A percentile compares a stretch with the other conserved stretches of the same genome.
Conservation (phyloP, 805 yeast species). For the Candida golubevii region DNA sequence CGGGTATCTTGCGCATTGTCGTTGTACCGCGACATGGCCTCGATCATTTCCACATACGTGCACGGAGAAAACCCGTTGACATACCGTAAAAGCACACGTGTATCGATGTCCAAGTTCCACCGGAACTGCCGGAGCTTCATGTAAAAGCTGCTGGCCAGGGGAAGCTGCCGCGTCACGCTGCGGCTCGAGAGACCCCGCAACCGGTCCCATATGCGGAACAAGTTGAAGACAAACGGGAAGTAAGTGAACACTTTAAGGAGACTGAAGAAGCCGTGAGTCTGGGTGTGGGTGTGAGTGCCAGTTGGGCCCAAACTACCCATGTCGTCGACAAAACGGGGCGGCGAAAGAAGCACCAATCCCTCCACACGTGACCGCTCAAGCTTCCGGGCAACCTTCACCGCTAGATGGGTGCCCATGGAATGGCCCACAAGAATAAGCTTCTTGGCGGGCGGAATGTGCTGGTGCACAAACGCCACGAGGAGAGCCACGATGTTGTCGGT, state of each 20-base stretch:
- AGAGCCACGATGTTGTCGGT: conserved; percentile 41
- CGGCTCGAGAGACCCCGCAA: conserved; percentile 55
- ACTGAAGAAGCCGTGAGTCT: conserved; percentile 1
- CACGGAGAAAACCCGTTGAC: conserved; percentile 47
- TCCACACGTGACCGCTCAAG: conserved; percentile 40
- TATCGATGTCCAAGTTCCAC: conserved; percentile 64
- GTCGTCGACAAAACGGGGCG: conserved; percentile 32
- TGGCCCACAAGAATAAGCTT: conserved; percentile 57
- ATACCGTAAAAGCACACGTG: conserved; percentile 51
- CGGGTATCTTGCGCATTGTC: conserved; percentile 28
- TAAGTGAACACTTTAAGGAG: conserved; percentile 30
- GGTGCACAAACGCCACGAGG: conserved; percentile 33
- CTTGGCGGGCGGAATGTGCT: conserved; percentile 37
- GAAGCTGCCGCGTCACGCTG: conserved; percentile 56
- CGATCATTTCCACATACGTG: conserved; percentile 39
- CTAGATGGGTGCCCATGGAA: conserved; percentile 66
- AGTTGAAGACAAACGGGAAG: conserved; percentile 47
- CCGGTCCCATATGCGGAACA: conserved; percentile 56
- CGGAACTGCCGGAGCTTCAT: conserved; percentile 56
- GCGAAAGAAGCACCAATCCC: conserved; percentile 46
- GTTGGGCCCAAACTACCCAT: background rate
- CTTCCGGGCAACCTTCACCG: conserved; percentile 40
- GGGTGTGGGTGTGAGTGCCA: background rate
- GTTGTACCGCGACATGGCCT: conserved; percentile 33
- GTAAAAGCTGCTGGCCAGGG: conserved; percentile 25